Evolutionary conservation across 768 basidiomycete genomes (phyloP), one percentile per base, ranked within the genome.

Genomic region (Podaxis sp.): DNA sequence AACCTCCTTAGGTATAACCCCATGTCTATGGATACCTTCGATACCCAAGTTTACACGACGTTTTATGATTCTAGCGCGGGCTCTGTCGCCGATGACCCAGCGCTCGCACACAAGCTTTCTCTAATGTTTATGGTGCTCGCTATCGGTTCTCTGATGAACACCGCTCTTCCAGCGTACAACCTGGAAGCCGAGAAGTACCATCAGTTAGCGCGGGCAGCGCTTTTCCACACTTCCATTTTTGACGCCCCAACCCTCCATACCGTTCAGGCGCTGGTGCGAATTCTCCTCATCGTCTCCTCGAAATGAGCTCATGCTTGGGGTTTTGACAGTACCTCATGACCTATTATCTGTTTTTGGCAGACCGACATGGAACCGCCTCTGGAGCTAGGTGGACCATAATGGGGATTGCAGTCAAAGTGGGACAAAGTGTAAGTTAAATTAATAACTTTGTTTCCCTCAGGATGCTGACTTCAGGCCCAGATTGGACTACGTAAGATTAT

Each of bases 111-210:
- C 71, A 83, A 84, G 4, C 82, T 89, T 38, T 82, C 86, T 0
- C 76, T 88, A 55, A 72, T 87, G 75, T 89, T 86, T 68, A 87
- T 89, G 76, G 77, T 89, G 20, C 79, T 90, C 7, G 85, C 87
- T 0, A 85, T 89, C 64, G 88, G 87, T 2, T 82, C 81, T 11
- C 77, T 89, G 54, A 85, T 88, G 80, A 82, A 89, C 68, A 78
- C 80, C 3, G 71, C 76, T 17, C 73, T 84, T 40, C 76, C 82
- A 15, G 81, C 87, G 0, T 89, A 88, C 68, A 86, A 80, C 56
- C 69, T 87, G 49, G 88, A 90, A 59, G 88, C 88, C 0, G 87
- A 89, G 70, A 87, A 87, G 69, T 89, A 86, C 65, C 82, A 89
- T 66, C 87, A 88, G 61, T 74, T 89, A 17, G 86, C 87, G 2